Conservation (phyloP, 2,329 filamentous ascomycete species). For the Aspergillus ochraceoroseus region DNA sequence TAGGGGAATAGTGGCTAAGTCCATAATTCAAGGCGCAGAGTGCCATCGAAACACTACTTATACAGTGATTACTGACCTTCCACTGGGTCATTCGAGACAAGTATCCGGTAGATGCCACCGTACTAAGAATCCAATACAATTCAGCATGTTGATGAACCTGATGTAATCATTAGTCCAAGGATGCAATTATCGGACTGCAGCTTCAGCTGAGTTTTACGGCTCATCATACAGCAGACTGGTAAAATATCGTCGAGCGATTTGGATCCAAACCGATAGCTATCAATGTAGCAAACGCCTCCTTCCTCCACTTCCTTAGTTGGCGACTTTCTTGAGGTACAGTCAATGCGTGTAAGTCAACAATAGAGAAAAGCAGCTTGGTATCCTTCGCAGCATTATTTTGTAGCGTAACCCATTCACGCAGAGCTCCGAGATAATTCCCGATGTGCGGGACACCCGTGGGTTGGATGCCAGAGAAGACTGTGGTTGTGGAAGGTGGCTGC, state of each 20-base stretch:
- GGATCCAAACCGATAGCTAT: slow-evolving; percentile 81
- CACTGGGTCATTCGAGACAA: slow-evolving; percentile 99
- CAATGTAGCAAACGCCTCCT: slow-evolving; percentile 71
- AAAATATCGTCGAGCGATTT: slow-evolving; percentile 71
- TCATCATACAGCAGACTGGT: slow-evolving; percentile 64
- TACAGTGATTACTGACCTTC: slow-evolving; percentile 60
- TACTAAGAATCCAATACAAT: slow-evolving; percentile 95
- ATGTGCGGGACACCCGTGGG: slow-evolving; percentile 91
- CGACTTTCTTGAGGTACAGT: slow-evolving; percentile 66
- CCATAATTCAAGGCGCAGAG: no score
- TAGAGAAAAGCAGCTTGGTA: slow-evolving; percentile 70
- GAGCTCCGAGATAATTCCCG: slow-evolving; percentile 89
- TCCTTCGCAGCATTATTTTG: slow-evolving; percentile 59
- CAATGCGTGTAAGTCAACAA: slow-evolving; percentile 92
- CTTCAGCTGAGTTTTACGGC: neutral
- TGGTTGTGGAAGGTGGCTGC: slow-evolving; percentile 8
- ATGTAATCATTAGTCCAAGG: neutral
- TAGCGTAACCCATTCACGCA: slow-evolving; percentile 77
- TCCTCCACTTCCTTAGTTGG: slow-evolving; percentile 60
- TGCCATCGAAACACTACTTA: no score
- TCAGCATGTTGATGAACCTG: slow-evolving; percentile 75
- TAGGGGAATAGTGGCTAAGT: no score
- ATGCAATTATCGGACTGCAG: neutral
- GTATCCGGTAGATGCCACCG: slow-evolving; percentile 85
- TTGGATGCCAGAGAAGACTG: slow-evolving; percentile 94